phyloP scores from a whole-genome alignment of 225 moss, liverwort and hornwort species.

The Sphagnum contortum region DNA sequence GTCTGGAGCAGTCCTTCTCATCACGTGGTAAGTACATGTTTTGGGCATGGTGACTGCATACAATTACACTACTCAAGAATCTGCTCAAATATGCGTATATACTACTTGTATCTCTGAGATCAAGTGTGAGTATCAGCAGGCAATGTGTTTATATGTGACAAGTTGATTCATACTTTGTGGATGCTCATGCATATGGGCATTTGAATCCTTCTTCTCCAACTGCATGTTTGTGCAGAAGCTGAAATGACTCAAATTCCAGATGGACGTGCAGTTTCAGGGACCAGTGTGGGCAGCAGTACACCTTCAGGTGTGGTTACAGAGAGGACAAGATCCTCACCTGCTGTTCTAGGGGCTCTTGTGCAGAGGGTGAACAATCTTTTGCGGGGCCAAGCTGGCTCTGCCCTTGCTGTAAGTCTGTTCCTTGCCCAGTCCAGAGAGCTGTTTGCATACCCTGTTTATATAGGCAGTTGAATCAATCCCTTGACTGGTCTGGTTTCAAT shows the following conservation, averaged over 20 bases:
- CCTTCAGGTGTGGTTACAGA: conserved; percentile 24
- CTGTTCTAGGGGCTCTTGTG: conserved; percentile 72
- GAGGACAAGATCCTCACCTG: conserved; percentile 73
- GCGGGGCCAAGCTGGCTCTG: conserved; percentile 60
- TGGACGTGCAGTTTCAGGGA: conserved; percentile 20
- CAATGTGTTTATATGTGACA: no score
- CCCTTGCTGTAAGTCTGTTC: conserved; percentile 51
- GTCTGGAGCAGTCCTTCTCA: conserved; percentile 93
- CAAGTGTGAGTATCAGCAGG: no score
- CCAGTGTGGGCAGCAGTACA: conserved; percentile 30
- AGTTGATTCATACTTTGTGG: no score
- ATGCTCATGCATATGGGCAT: no score
- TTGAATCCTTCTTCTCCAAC: no score
- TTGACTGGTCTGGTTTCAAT: no score
- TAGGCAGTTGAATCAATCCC: no score
- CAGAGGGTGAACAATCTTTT: conserved; percentile 72
- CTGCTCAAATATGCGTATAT: not conserved
- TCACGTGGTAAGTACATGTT: conserved; percentile 43
- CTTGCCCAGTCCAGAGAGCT: not conserved
- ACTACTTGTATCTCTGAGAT: no score
- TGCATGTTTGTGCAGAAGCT: conserved; percentile 14
- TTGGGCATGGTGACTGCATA: not conserved
- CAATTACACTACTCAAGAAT: not conserved
- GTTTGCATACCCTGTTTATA: no score
- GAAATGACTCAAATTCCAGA: conserved; percentile 19